Percentiles rank a stretch among this genome's conserved stretches.
Conservation (phyloP, 148 eudicot species). For the Fagopyrum esculentum region DNA sequence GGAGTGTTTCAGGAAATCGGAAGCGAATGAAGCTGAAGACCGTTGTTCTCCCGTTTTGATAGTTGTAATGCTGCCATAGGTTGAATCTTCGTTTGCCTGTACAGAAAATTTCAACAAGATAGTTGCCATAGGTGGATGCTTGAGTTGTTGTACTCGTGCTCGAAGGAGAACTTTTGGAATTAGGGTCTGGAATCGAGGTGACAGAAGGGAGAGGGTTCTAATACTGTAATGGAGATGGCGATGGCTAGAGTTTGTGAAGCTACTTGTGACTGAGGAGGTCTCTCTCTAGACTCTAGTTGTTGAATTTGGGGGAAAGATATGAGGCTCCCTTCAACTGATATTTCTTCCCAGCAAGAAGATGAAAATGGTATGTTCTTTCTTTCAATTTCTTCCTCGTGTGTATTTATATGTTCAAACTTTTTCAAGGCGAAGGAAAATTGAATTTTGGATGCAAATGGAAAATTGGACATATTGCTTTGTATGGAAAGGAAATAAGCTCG, state of each 20-base stretch:
- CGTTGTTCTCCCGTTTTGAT: conserved; percentile 16
- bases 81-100: conserved; percentile 21
- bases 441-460: not conserved
- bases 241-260: conserved; percentile 11
- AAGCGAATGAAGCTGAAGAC: conserved; percentile 37
- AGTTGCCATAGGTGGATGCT: conserved; percentile 7
- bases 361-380: conserved; percentile 22
- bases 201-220: conserved; percentile 11
- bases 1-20: conserved; percentile 21
- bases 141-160: conserved; percentile 7
- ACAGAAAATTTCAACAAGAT: conserved; percentile 13
- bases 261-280: not conserved
- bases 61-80: conserved; percentile 37
- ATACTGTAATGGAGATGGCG: conserved; percentile 7
- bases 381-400: not conserved
- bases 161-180: not conserved
- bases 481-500: not conserved
- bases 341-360: conserved; percentile 38
- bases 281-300: not conserved
- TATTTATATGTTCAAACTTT: not conserved
- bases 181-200: conserved; percentile 16
- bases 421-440: not conserved
- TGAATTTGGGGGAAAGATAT: conserved; percentile 19
- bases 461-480: not conserved
- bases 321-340: conserved; percentile 32